A percentile compares a stretch with the other conserved stretches of the same genome.
Evolutionary conservation across 345 rosid species (phyloP).

Genomic region (Arabidopsis suecica): DNA sequence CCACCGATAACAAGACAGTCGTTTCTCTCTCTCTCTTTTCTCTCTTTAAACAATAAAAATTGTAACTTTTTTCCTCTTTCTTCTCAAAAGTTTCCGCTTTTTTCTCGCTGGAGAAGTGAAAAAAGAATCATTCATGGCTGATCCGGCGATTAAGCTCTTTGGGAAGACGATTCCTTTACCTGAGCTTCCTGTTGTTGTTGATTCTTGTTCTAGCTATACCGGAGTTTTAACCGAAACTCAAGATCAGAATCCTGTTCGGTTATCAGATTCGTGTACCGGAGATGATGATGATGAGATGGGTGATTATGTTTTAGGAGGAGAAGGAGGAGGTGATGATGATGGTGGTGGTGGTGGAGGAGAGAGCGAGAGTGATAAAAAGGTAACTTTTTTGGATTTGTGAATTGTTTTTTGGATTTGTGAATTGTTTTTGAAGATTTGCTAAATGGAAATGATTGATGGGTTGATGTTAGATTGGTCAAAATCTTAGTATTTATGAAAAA

Average conservation of each 20-base stretch:
- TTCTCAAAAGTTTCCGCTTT: slow-evolving; percentile 45
- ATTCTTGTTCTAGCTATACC: slow-evolving; percentile 30
- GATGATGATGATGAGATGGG: slow-evolving; percentile 36
- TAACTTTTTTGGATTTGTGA: slow-evolving; percentile 12
- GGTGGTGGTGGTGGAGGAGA: slow-evolving; percentile 43
- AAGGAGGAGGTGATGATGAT: background rate
- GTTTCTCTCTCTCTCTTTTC: slow-evolving; percentile 36
- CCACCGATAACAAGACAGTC: slow-evolving; percentile 45
- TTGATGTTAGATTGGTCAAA: slow-evolving; percentile 35
- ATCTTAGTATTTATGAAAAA: background rate
- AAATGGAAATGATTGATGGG: slow-evolving; percentile 17
- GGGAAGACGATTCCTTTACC: slow-evolving; percentile 85
- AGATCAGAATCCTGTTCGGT: slow-evolving; percentile 50
- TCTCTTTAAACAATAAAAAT: background rate
- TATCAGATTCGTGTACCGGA: slow-evolving; percentile 44
- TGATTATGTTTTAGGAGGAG: slow-evolving; percentile 24
- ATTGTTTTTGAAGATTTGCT: slow-evolving; percentile 20
- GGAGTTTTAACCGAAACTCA: slow-evolving; percentile 40
- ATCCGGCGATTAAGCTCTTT: slow-evolving; percentile 91
- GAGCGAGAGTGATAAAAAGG: slow-evolving; percentile 49
- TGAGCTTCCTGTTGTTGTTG: slow-evolving; percentile 46
- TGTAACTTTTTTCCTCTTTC: slow-evolving; percentile 9
- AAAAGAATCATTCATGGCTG: slow-evolving; percentile 58
- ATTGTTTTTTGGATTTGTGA: slow-evolving; percentile 10
- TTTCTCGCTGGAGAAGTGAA: slow-evolving; percentile 28